Conservation (phyloP, 176 grass and related monocot genomes). For the Ensete glaucum region DNA sequence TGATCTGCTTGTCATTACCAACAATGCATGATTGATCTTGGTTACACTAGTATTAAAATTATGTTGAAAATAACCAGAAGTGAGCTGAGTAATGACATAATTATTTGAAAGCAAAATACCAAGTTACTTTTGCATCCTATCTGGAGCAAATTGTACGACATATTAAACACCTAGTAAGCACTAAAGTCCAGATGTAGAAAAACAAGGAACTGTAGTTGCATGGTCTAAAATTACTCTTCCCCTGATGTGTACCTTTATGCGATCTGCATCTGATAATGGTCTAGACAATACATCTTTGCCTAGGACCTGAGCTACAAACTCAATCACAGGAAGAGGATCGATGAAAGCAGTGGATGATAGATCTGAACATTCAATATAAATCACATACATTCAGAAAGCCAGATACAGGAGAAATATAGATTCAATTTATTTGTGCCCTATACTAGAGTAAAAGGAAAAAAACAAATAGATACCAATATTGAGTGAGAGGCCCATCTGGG, state of each 20-base stretch:
- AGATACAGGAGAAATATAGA: background rate
- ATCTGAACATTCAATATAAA: conserved; percentile 35
- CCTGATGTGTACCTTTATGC: conserved; percentile 28
- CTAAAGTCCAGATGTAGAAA: background rate
- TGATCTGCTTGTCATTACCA: conserved; percentile 49
- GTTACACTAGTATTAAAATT: background rate
- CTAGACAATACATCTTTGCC: conserved; percentile 17
- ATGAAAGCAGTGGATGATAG: conserved; percentile 46
- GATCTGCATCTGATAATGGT: conserved; percentile 24
- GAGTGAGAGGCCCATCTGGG: conserved; percentile 56
- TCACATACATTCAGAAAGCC: background rate
- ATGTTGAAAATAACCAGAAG: conserved; percentile 11
- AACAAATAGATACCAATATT: conserved; percentile 38
- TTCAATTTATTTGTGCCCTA: background rate
- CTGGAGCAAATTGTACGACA: too few relatives aligned
- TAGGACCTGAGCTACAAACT: conserved; percentile 33
- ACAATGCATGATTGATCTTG: conserved; percentile 4
- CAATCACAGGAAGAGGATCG: conserved; percentile 26
- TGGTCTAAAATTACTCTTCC: background rate
- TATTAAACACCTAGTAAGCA: too few relatives aligned
- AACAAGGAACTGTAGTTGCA: background rate
- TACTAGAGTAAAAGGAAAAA: background rate
- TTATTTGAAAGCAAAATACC: too few relatives aligned
- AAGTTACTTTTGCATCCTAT: too few relatives aligned
- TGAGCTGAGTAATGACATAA: too few relatives aligned